These are phyloP conservation scores for Diatrype stigma DNA, from an alignment of 2,329 filamentous ascomycete genomes.

Conservation along the genomic window DNA sequence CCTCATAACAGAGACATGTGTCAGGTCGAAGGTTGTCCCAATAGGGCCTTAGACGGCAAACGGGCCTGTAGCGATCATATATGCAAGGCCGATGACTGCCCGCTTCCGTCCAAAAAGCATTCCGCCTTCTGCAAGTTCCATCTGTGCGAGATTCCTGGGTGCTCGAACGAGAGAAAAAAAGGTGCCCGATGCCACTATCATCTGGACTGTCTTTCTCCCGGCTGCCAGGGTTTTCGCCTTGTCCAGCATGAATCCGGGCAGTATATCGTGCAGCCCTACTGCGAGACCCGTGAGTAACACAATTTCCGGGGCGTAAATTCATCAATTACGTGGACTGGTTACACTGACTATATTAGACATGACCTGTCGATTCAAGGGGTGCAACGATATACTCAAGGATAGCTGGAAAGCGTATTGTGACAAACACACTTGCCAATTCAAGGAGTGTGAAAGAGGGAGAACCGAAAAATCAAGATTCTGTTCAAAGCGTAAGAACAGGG, in stretches of 20 bases:
- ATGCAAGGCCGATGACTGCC: not conserved
- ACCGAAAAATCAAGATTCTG: not conserved
- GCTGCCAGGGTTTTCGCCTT: not conserved
- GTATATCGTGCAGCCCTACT: too few species aligned
- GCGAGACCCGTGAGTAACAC: too few species aligned
- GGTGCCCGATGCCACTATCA: not conserved
- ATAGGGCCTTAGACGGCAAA: not conserved
- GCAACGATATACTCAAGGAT: too few species aligned
- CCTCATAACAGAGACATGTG: not conserved
- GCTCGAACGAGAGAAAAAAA: not conserved
- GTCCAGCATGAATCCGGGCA: too few species aligned
- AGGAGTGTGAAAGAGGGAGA: not conserved
- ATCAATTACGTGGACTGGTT: too few species aligned
- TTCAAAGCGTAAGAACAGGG: not conserved
- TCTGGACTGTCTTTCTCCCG: not conserved
- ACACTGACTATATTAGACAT: too few species aligned
- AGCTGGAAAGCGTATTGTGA: too few species aligned
- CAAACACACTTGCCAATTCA: not conserved
- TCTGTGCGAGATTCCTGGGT: not conserved
- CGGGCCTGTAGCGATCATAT: not conserved
- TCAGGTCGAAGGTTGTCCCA: not conserved
- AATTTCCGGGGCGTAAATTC: too few species aligned
- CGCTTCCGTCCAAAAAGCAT: not conserved
- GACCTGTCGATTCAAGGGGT: too few species aligned
- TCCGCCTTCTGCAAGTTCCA: not conserved